phyloP scores from a whole-genome alignment of 179 eudicot genomes.

The Actinidia arguta region DNA sequence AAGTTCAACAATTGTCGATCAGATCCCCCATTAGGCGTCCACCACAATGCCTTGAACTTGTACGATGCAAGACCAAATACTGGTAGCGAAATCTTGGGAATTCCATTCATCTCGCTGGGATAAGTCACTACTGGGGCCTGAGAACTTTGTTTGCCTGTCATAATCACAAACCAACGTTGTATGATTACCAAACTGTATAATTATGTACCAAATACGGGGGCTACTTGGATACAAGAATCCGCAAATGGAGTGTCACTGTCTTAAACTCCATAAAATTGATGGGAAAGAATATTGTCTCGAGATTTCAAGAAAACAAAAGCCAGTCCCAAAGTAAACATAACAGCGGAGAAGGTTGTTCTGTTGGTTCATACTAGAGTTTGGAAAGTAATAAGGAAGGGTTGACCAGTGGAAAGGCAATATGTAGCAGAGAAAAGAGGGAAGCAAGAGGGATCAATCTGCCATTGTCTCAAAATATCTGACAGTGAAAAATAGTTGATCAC shows the following conservation, averaged over 20 bases:
- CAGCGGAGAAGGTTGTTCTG: neutral
- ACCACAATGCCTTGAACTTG: constrained; percentile 74
- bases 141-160: constrained; percentile 48
- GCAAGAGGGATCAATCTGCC: neutral
- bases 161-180: neutral
- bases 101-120: constrained; percentile 64
- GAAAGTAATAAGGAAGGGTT: neutral
- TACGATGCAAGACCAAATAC: constrained; percentile 83
- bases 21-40: constrained; percentile 64
- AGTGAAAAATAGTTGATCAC: no score
- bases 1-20: constrained; percentile 50
- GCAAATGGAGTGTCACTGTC: neutral
- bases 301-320: neutral
- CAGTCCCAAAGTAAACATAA: neutral
- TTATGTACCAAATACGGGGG: neutral
- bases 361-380: neutral
- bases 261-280: neutral
- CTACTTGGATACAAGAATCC: neutral
- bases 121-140: constrained; percentile 50
- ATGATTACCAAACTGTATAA: neutral
- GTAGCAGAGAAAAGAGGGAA: neutral
- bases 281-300: neutral
- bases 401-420: neutral
- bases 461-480: neutral
- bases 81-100: constrained; percentile 70